These are phyloP conservation scores for Lipomyces anomalus DNA, from an alignment of 805 yeast genomes.

Conservation along the genomic window DNA sequence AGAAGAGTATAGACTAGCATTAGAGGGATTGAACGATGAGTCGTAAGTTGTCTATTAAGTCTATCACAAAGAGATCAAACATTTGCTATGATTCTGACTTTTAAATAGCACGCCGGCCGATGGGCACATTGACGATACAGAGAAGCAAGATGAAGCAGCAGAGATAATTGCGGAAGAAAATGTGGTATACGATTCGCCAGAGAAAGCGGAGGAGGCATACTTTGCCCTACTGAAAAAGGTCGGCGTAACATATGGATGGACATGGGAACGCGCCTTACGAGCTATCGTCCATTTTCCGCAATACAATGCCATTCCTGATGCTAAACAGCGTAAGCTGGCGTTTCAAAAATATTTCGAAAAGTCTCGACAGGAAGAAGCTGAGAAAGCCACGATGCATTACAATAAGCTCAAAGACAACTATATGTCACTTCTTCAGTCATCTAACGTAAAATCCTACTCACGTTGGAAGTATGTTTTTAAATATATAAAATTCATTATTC, in stretches of 20 bases:
- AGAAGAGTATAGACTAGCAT: conserved; percentile 36
- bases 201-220: too few species aligned
- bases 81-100: not conserved
- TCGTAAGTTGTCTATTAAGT: too few species aligned
- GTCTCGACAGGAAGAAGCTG: conserved; percentile 17
- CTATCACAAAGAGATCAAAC: too few species aligned
- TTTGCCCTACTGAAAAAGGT: conserved; percentile 53
- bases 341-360: conserved; percentile 57
- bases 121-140: too few species aligned
- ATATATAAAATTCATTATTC: not conserved
- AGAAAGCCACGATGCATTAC: conserved; percentile 46
- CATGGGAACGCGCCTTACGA: conserved; percentile 61
- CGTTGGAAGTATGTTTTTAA: conserved; percentile 20
- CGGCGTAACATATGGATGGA: conserved; percentile 67
- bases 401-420: conserved; percentile 51
- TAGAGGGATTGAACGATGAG: conserved; percentile 10
- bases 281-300: conserved; percentile 51
- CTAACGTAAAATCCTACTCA: conserved; percentile 20
- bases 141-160: conserved; percentile 11
- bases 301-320: conserved; percentile 63
- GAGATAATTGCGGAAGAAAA: conserved; percentile 2
- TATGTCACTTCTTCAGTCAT: conserved; percentile 33
- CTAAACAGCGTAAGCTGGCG: conserved; percentile 51
- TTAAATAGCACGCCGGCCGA: too few species aligned
- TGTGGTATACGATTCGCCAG: too few species aligned